Conservation (phyloP, 2,329 filamentous ascomycete species). For the Colletotrichum chlorophyti region DNA sequence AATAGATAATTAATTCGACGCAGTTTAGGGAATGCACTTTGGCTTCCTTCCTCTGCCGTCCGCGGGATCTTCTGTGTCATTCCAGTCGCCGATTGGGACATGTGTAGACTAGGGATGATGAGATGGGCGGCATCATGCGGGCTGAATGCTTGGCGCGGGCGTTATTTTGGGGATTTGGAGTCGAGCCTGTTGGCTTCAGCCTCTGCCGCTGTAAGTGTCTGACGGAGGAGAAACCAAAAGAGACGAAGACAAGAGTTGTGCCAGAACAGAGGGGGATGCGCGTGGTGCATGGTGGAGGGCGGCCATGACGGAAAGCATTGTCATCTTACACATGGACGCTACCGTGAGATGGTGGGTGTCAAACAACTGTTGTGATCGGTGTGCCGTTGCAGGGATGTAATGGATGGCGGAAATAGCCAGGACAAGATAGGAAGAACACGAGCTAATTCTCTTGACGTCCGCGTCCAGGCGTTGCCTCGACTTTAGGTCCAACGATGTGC, state of each 20-base stretch:
- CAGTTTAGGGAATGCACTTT: slow-evolving; percentile 7
- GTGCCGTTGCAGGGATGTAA: neutral
- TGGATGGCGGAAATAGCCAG: too few species aligned
- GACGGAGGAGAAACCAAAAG: neutral
- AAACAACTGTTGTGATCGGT: slow-evolving; percentile 8
- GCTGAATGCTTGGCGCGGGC: slow-evolving; percentile 26
- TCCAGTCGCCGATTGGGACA: slow-evolving; percentile 21
- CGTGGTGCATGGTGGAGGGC: neutral
- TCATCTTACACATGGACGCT: slow-evolving; percentile 13
- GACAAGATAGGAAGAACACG: too few species aligned
- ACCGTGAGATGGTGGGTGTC: slow-evolving; percentile 28
- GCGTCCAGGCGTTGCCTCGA: too few species aligned
- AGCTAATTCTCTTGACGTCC: too few species aligned
- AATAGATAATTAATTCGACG: slow-evolving; percentile 6
- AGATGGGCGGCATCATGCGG: slow-evolving; percentile 26
- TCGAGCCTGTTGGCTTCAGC: neutral
- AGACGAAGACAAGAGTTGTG: neutral
- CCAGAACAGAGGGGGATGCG: neutral
- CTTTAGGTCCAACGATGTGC: too few species aligned
- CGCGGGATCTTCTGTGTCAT: slow-evolving; percentile 10
- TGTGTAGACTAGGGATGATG: slow-evolving; percentile 17
- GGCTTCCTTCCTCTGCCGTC: neutral
- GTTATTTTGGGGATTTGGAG: slow-evolving; percentile 13
- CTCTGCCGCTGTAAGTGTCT: neutral
- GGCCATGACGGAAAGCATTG: slow-evolving; percentile 1